Evolutionary conservation across 768 basidiomycete species (phyloP).

Genomic region (Mycena epipterygia): DNA sequence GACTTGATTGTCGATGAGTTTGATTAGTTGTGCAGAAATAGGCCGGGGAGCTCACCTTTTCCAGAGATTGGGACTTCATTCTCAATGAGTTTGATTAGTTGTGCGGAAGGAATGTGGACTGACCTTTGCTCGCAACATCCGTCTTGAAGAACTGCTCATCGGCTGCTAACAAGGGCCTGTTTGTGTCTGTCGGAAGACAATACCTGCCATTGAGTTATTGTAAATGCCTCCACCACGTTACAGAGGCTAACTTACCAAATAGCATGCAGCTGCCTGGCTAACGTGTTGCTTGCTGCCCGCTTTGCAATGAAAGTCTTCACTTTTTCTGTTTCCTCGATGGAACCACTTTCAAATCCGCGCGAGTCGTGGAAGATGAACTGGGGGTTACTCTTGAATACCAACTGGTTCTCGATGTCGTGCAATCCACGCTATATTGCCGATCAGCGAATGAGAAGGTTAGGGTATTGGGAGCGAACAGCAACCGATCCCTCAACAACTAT

Average conservation of each 20-base stretch:
- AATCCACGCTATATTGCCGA: slow-evolving; percentile 36
- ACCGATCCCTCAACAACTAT: slow-evolving; percentile 1
- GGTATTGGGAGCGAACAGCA: background rate
- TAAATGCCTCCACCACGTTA: background rate
- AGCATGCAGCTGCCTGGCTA: slow-evolving; percentile 49
- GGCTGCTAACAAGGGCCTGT: too few relatives aligned
- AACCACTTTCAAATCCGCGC: slow-evolving; percentile 48
- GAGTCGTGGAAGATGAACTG: slow-evolving; percentile 45
- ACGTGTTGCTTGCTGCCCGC: slow-evolving; percentile 31
- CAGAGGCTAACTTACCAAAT: slow-evolving; percentile 50
- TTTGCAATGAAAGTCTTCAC: slow-evolving; percentile 48
- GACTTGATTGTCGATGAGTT: slow-evolving; percentile 46
- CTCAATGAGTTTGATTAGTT: background rate
- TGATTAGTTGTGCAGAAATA: too few relatives aligned
- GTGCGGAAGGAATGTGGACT: background rate
- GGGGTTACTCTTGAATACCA: slow-evolving; percentile 39
- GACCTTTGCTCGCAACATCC: slow-evolving; percentile 40
- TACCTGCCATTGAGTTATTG: slow-evolving; percentile 45
- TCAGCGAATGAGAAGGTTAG: background rate
- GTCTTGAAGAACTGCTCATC: slow-evolving; percentile 50
- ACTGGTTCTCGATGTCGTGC: slow-evolving; percentile 43
- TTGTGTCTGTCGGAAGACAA: slow-evolving; percentile 52
- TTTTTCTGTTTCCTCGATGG: slow-evolving; percentile 41
- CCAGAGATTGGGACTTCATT: too few relatives aligned
- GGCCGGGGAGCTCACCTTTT: too few relatives aligned